Base-by-base conservation (phyloP, 768 basidiomycete genomes). In the Gyrodon lividus region DNA sequence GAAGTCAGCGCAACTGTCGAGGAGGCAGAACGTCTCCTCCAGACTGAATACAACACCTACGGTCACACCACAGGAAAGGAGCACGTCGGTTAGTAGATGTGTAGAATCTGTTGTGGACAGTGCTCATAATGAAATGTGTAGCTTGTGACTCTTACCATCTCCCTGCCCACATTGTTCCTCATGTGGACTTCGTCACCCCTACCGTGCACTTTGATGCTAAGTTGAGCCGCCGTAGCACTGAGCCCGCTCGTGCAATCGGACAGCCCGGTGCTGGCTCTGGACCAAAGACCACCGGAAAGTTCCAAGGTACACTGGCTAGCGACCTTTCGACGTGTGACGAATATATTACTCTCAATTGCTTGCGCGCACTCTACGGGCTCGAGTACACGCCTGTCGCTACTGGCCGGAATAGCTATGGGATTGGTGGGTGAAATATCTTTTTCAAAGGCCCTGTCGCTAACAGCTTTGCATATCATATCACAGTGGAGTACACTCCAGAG, bases 111-210 rank as follows among this genome's bases (percentile, higher is more conserved):
- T 19, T 47, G 19, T 2, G 16, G 2, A 3, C 6, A 9, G 17
- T 30, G n/a, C 49, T 58, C 33, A 61, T 44, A 23, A 40, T 26
- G 7, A 30, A 20, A 43, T 46, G 6, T 6, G 7, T 51, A 69
- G 71, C 62, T 19, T 74, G 69, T 51, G 57, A 69, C 10, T 62
- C 62, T 5, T 72, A 72, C 51, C 65, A 63, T 37, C 54, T 72
- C 24, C 72, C 71, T 8, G 58, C 52, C 13, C 54, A 71, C 46
- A 44, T 72, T 22, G 51, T 41, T 6, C 56, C 62, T 30, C 72
- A 73, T 43, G 58, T 71, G 14, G 68, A 73, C 44, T 60, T 72
- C 46, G 64, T 70, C 37, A 67, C 58, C 0, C 68, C 68, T 9
- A 66, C 67, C 9, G 59, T 71, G 1, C 61, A 70, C 58, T 73